Conservation (phyloP, 306 rosid genomes). For the Cercis canadensis region DNA sequence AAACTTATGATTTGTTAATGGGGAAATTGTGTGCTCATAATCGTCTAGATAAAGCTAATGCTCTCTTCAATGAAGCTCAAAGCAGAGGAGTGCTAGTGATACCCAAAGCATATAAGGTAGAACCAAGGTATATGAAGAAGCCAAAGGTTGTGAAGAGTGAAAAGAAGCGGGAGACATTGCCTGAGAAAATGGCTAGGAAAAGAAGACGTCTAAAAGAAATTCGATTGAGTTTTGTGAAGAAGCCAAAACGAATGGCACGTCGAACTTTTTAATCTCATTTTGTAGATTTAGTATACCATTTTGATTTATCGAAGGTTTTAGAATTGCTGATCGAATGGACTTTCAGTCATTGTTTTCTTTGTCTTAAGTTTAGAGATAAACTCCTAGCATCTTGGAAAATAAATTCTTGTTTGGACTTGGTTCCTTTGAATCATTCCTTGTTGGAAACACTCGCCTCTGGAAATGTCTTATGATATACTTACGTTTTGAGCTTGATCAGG, state of each 20-base stretch:
- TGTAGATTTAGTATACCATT: not conserved
- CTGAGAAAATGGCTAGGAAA: slow-evolving; percentile 91
- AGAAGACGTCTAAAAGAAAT: slow-evolving; percentile 85
- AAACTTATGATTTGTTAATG: slow-evolving; percentile 72
- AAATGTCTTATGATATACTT: slow-evolving; percentile 2
- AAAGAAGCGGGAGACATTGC: slow-evolving; percentile 80
- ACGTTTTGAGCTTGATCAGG: slow-evolving; percentile 11
- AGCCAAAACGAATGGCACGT: slow-evolving; percentile 55
- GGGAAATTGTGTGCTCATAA: slow-evolving; percentile 67
- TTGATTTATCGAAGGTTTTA: slow-evolving; percentile 27
- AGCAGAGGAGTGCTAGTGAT: slow-evolving; percentile 49
- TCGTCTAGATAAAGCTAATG: slow-evolving; percentile 66
- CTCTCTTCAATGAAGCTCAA: slow-evolving; percentile 64
- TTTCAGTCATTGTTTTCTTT: slow-evolving; percentile 33
- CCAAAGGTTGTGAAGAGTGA: slow-evolving; percentile 56
- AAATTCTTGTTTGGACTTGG: slow-evolving; percentile 12
- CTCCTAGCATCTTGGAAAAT: not conserved
- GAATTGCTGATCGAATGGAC: slow-evolving; percentile 15
- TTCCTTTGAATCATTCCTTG: too few relatives aligned
- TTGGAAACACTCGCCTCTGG: not conserved
- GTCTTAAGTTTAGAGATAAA: slow-evolving; percentile 17
- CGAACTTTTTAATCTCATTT: slow-evolving; percentile 40
- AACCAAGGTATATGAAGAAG: slow-evolving; percentile 63
- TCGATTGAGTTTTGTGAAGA: slow-evolving; percentile 81
- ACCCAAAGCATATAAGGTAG: slow-evolving; percentile 60